Evolutionary conservation across 441 rosid genomes (phyloP), one percentile per base, ranked within the genome.

Genomic region (Euphorbia celastroides): DNA sequence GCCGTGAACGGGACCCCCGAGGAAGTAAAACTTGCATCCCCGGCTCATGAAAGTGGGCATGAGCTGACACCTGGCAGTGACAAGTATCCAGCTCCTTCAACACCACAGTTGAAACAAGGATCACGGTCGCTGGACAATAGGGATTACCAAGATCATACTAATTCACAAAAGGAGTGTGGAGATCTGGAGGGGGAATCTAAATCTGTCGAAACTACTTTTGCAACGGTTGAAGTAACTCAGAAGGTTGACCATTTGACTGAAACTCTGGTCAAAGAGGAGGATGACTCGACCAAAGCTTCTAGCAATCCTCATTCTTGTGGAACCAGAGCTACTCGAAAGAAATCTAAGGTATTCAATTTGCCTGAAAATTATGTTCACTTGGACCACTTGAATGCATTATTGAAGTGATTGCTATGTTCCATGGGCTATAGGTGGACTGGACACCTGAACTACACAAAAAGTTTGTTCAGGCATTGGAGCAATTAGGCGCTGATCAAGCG

Each of bases 381-480:
- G 38, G 38, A 34, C 9, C 19, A 50, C 32, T 19, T 55, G 57
- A 67, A 26, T 59, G 22, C 38, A 12, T n/a, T 60, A 50, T 51
- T 17, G 16, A 19, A 27, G 50, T 61, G 22, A 74, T 46, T 20
- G 23, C 14, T 60, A 20, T 69, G 11, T 41, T 72, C 64, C 23
- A 7, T 63, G 67, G 69, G 52, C 72, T 76, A 61, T 78, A 94
- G 99, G 93, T 94, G 41, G 98, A 94, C 72, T 94, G 99, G 99
- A 92, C 96, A 9, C 74, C 87, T 14, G 97, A 88, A 66, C 83
- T 94, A 74, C 98, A 94, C 80, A 92, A 84, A 81, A 89, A 88
- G 64, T 94, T 94, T 60, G 99, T 89, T 64, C 79, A 83, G 72
- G 98, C 97, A 2, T 98, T 92, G 54, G 98, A 92, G 78, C 87